phyloP scores from a whole-genome alignment of 441 rosid species.

The Mallotus repandus region DNA sequence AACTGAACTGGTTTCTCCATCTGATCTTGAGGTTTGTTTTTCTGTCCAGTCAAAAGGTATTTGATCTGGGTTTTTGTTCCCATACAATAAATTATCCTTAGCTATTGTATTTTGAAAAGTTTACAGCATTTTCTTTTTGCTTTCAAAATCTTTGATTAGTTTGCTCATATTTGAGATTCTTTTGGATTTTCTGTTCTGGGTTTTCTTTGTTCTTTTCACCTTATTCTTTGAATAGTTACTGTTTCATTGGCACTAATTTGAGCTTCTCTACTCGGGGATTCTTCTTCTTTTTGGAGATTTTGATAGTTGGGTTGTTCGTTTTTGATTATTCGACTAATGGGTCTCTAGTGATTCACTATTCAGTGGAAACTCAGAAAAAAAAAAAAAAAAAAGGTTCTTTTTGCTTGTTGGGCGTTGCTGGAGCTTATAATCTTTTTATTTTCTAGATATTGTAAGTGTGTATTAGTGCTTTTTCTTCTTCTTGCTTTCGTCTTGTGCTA shows the following conservation, averaged over 20 bases:
- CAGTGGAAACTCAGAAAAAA: background rate
- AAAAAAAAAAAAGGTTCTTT: slow-evolving; percentile 7
- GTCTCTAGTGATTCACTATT: slow-evolving; percentile 20
- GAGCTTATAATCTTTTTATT: slow-evolving; percentile 6
- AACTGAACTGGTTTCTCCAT: slow-evolving; percentile 18
- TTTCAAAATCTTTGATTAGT: slow-evolving; percentile 13
- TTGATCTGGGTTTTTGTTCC: slow-evolving; percentile 36
- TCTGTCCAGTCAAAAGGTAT: slow-evolving; percentile 41
- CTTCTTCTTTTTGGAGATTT: slow-evolving; percentile 12
- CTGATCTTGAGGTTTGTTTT: slow-evolving; percentile 25
- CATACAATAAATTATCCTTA: background rate
- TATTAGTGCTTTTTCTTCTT: slow-evolving; percentile 5
- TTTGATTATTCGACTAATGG: slow-evolving; percentile 24
- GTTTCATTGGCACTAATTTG: slow-evolving; percentile 34
- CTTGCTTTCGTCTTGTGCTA: slow-evolving; percentile 3
- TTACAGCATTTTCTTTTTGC: slow-evolving; percentile 8
- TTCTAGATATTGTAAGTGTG: background rate
- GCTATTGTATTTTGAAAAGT: background rate
- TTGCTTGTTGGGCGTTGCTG: slow-evolving; percentile 13
- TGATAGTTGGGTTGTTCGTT: slow-evolving; percentile 18
- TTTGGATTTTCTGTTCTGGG: background rate
- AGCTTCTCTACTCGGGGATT: background rate
- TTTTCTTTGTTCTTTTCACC: slow-evolving; percentile 13
- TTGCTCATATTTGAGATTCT: background rate
- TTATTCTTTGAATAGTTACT: slow-evolving; percentile 21